Evolutionary conservation across 225 moss, liverwort and hornwort genomes (phyloP).

Genomic region (Straminergon stramineum): DNA sequence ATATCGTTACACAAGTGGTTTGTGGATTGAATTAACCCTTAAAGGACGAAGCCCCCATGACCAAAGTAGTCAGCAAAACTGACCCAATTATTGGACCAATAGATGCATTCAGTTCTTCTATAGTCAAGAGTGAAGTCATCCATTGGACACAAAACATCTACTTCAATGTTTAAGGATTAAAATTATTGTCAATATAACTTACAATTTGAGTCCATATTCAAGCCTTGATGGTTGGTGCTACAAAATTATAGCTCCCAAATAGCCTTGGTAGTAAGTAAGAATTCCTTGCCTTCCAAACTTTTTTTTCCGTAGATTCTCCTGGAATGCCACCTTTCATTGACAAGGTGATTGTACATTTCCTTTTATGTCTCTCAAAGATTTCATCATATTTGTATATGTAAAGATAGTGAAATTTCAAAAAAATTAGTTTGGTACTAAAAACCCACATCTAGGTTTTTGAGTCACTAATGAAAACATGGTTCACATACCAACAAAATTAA

Average conservation of each 20-base stretch:
- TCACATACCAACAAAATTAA: not conserved
- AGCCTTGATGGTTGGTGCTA: not conserved
- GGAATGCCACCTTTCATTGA: not conserved
- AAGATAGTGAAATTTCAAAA: not conserved
- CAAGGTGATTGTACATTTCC: not conserved
- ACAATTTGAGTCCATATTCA: not conserved
- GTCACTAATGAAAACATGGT: not conserved
- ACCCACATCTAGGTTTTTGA: not conserved
- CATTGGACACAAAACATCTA: no score
- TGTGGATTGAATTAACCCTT: no score
- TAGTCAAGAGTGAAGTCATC: no score
- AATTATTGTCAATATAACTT: no score
- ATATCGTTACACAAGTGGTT: no score
- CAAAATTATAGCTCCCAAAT: not conserved
- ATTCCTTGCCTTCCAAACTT: not conserved
- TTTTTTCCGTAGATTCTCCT: not conserved
- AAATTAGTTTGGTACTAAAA: rapidly evolving
- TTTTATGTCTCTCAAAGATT: not conserved
- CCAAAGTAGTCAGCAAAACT: no score
- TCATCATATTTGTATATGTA: not conserved
- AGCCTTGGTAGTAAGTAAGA: not conserved
- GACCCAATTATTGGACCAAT: no score
- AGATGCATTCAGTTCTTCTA: no score
- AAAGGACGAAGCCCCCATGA: no score
- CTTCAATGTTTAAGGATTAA: no score